Percentiles rank a stretch among this genome's conserved stretches.
These are phyloP conservation scores for Papilionanthe hybrid DNA, from an alignment of 116 monocot genomes.

Conservation along the genomic window DNA sequence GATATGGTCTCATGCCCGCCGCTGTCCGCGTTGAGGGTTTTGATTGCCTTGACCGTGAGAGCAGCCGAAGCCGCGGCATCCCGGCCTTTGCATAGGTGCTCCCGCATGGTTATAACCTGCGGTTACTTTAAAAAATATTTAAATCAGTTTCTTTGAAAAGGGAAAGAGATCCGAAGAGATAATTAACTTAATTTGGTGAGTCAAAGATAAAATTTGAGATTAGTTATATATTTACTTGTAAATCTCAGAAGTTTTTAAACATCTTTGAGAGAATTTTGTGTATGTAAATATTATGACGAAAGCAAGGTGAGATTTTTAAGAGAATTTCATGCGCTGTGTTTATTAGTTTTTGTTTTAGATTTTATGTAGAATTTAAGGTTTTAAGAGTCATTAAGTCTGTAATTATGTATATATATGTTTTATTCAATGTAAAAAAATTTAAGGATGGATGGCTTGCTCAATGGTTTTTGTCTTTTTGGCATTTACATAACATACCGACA, in stretches of 20 bases:
- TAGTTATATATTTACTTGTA: slow-evolving; percentile 8
- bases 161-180: neutral
- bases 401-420: slow-evolving; percentile 7
- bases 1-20: slow-evolving; percentile 31
- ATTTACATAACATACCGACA: too few species aligned
- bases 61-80: slow-evolving; percentile 27
- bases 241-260: neutral
- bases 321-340: slow-evolving; percentile 1
- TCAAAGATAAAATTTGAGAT: slow-evolving; percentile 2
- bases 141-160: neutral
- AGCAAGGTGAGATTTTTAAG: neutral
- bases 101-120: neutral
- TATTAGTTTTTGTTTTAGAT: neutral
- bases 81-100: slow-evolving; percentile 29
- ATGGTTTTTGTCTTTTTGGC: neutral
- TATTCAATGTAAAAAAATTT: neutral
- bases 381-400: neutral
- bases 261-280: neutral
- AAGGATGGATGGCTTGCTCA: neutral
- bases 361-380: neutral
- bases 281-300: neutral
- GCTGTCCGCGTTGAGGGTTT: slow-evolving; percentile 52
- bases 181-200: neutral
- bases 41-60: slow-evolving; percentile 39
- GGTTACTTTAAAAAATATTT: neutral